Percentiles rank a stretch among this genome's conserved stretches.
These are phyloP conservation scores for Lentinula lateritia DNA, from an alignment of 768 basidiomycete species.

Conservation along the genomic window DNA sequence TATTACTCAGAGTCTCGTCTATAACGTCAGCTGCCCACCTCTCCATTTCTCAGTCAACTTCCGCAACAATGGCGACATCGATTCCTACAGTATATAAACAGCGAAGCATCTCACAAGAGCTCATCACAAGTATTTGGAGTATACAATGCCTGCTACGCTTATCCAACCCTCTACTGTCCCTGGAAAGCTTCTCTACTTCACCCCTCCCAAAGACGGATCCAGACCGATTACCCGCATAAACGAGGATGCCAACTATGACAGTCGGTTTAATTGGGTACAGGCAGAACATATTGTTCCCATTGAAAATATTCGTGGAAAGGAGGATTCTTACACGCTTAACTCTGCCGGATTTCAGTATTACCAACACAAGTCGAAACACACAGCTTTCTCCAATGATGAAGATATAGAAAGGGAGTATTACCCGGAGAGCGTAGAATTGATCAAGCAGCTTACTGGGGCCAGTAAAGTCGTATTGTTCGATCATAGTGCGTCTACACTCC, in stretches of 20 bases:
- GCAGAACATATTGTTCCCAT: conserved; percentile 18
- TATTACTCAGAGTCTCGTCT: background rate
- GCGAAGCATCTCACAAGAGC: conserved; percentile 42
- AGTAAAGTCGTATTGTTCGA: conserved; percentile 37
- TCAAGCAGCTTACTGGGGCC: conserved; percentile 39
- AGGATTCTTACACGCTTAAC: conserved; percentile 27
- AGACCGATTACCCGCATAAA: conserved; percentile 23
- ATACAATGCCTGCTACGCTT: conserved; percentile 2
- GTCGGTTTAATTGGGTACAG: conserved; percentile 6
- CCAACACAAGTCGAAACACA: conserved; percentile 18
- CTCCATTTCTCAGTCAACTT: background rate
- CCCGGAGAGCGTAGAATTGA: conserved; percentile 33
- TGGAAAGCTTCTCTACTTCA: conserved; percentile 8
- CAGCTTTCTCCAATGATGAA: conserved; percentile 30
- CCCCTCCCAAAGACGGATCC: conserved; percentile 22
- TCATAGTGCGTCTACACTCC: conserved; percentile 27
- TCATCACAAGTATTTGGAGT: conserved; percentile 40
- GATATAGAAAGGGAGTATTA: conserved; percentile 35
- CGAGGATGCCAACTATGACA: conserved; percentile 20
- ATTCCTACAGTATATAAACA: background rate
- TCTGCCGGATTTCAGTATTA: conserved; percentile 31
- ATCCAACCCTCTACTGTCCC: conserved; percentile 3
- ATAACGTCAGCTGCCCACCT: background rate
- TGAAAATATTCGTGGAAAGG: conserved; percentile 35
- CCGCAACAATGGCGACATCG: conserved; percentile 1